Evolutionary conservation across 129 eudicot species (phyloP), one percentile per base, ranked within the genome.

Genomic region (Gnaphalium uliginosum): DNA sequence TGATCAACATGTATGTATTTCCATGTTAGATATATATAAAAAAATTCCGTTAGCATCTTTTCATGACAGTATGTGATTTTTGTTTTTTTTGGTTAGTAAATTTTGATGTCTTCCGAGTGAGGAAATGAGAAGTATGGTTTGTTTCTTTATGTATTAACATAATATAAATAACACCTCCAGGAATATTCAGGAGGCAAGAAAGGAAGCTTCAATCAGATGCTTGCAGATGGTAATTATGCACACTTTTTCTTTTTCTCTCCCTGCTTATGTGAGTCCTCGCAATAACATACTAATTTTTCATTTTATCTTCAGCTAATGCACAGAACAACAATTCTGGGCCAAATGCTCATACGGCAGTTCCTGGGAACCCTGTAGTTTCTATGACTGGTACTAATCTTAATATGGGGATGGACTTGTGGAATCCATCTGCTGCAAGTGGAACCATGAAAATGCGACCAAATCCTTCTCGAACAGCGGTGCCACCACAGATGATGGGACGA

Each of bases 381-480:
- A 71, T 84, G 54, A 85, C 96, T 50, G 88, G 86, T 23, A 81
- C 98, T 58, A 88, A 88, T 68, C 85, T 90, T 37, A 93, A 93
- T 81, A 93, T 90, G 69, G 98, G 98, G 65, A 93, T 93, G 98
- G 98, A 88, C 78, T 73, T 88, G 79, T 93, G 96, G 98, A 88
- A 88, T 81, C 85, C 89, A 59, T 84, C 92, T 33, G 90, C 87
- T 76, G 96, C 85, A 33, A 72, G 83, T 68, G 90, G 86, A 48
- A 50, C 96, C 43, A 67, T 85, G 77, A 90, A 88, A 83, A 60
- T 84, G 83, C 81, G 83, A 72, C 90, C 87, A 9, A 85, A 79
- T 85, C 79, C 69, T 33, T 63, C 82, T 24, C 73, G 59, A 23
- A 66, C 73, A 25, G 82, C 74, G n/a, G 83, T 75, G 57, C 81